A percentile compares a stretch with the other conserved stretches of the same genome.
Evolutionary conservation across 2,329 filamentous ascomycete genomes (phyloP).

Genomic region (Venturia nashicola): DNA sequence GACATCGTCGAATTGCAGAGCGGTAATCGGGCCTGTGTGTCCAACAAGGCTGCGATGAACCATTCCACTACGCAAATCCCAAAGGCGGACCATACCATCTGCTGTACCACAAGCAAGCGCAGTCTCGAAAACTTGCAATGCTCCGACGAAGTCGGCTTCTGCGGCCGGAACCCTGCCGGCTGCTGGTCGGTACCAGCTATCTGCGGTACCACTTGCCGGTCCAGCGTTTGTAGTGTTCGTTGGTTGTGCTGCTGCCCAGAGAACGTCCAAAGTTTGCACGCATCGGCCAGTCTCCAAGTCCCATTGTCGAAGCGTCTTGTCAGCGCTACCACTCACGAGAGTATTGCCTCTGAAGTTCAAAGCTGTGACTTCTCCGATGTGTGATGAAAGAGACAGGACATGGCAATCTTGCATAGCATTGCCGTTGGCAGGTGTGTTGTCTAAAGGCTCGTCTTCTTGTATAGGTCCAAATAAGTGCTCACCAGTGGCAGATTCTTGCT

Average conservation of each 20-base stretch:
- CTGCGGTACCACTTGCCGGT: too few species aligned
- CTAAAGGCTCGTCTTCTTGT: too few species aligned
- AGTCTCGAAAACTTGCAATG: constrained; percentile 89
- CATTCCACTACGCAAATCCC: constrained; percentile 92
- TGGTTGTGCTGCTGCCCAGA: constrained; percentile 93
- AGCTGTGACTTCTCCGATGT: constrained; percentile 89
- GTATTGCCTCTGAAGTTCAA: constrained; percentile 82
- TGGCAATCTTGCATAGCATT: constrained; percentile 83
- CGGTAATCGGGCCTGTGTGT: constrained; percentile 88
- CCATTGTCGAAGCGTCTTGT: constrained; percentile 97
- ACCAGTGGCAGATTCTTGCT: constrained; percentile 40
- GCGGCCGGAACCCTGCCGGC: constrained; percentile 43
- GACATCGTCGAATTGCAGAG: constrained; percentile 89
- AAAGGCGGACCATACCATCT: constrained; percentile 91
- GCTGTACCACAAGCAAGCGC: constrained; percentile 92
- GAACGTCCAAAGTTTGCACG: constrained; percentile 91
- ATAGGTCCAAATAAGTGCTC: too few species aligned
- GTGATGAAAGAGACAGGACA: constrained; percentile 73
- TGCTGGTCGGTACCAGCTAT: too few species aligned
- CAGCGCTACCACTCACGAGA: constrained; percentile 89
- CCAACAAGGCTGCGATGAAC: constrained; percentile 91
- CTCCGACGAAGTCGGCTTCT: constrained; percentile 83
- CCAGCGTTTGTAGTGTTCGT: constrained; percentile 46
- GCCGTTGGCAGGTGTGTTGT: too few species aligned
- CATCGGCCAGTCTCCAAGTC: constrained; percentile 95